Evolutionary conservation across 495 filamentous ascomycete species (phyloP).

Genomic region (Daldinia grandis): DNA sequence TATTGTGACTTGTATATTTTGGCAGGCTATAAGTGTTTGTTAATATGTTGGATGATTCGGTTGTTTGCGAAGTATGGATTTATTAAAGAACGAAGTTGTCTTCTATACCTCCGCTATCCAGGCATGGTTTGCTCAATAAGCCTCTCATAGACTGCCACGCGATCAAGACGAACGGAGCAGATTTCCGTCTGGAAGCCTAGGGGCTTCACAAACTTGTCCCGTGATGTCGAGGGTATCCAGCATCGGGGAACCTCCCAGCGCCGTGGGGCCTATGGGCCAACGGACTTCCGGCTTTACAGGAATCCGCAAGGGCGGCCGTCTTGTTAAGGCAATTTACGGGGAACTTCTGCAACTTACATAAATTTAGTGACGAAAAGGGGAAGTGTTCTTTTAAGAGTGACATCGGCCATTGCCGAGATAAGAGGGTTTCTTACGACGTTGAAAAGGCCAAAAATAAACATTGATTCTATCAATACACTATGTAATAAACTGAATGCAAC

Average conservation of each 20-base stretch:
- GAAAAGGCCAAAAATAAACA: not conserved
- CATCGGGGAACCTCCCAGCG: slow-evolving; percentile 30
- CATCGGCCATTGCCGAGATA: not conserved
- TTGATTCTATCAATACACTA: not conserved
- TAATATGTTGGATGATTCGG: not conserved
- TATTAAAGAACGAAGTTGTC: slow-evolving; percentile 13
- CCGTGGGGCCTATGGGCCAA: slow-evolving; percentile 30
- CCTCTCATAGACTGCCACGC: slow-evolving; percentile 40
- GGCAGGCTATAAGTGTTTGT: not conserved
- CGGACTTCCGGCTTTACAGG: slow-evolving; percentile 31
- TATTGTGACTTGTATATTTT: not conserved
- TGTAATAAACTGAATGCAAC: not conserved
- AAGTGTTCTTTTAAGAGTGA: not conserved
- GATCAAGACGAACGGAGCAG: slow-evolving; percentile 25
- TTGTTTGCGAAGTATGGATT: slow-evolving; percentile 1
- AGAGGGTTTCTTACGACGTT: slow-evolving; percentile 4
- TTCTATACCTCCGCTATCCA: slow-evolving; percentile 8
- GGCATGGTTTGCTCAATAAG: not conserved
- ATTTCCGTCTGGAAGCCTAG: slow-evolving; percentile 10
- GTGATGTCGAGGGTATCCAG: slow-evolving; percentile 38
- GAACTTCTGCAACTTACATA: not conserved
- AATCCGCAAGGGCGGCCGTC: slow-evolving; percentile 4
- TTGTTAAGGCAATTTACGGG: slow-evolving; percentile 16
- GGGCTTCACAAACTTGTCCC: slow-evolving; percentile 20
- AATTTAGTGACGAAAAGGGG: not conserved